Evolutionary conservation across 2,329 filamentous ascomycete genomes (phyloP).

Genomic region (Aspergillus unguis): DNA sequence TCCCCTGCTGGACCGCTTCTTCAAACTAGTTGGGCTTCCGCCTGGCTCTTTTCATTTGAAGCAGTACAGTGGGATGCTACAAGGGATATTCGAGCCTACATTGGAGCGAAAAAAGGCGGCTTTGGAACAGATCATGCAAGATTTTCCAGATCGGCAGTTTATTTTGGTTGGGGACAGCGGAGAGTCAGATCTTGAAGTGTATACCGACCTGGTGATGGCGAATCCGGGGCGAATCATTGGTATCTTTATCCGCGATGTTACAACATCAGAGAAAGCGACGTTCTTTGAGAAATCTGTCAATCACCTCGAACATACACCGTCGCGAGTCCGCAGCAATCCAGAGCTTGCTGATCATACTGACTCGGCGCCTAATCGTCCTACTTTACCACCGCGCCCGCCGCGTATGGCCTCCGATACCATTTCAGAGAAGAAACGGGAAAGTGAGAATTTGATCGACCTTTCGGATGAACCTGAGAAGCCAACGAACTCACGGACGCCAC

Average conservation of each 20-base stretch:
- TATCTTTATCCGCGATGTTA: conserved; percentile 94
- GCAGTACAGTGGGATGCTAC: conserved; percentile 93
- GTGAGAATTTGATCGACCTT: conserved; percentile 41
- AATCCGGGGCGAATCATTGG: conserved; percentile 80
- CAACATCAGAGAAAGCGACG: conserved; percentile 66
- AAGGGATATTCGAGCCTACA: conserved; percentile 96
- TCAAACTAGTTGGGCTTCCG: conserved; percentile 74
- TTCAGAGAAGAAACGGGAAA: conserved; percentile 24
- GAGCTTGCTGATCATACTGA: conserved; percentile 28
- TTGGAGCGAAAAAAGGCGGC: conserved; percentile 90
- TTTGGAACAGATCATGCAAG: conserved; percentile 76
- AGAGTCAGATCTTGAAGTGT: conserved; percentile 94
- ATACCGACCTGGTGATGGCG: conserved; percentile 83
- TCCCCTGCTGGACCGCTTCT: conserved; percentile 81
- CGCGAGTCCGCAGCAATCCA: conserved; percentile 25
- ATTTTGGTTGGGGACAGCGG: conserved; percentile 93
- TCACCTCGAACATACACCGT: conserved; percentile 25
- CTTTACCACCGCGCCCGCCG: conserved; percentile 39
- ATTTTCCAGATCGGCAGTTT: conserved; percentile 87
- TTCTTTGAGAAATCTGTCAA: conserved; percentile 71
- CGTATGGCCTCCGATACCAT: conserved; percentile 16
- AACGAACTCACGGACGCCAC: conserved; percentile 28
- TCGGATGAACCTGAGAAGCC: conserved; percentile 30
- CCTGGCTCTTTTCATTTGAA: conserved; percentile 91
- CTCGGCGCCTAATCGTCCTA: conserved; percentile 31